Percentiles rank a stretch among this genome's conserved stretches.
These are phyloP conservation scores for Agrocybe praecox DNA, from an alignment of 768 basidiomycete species.

Conservation along the genomic window DNA sequence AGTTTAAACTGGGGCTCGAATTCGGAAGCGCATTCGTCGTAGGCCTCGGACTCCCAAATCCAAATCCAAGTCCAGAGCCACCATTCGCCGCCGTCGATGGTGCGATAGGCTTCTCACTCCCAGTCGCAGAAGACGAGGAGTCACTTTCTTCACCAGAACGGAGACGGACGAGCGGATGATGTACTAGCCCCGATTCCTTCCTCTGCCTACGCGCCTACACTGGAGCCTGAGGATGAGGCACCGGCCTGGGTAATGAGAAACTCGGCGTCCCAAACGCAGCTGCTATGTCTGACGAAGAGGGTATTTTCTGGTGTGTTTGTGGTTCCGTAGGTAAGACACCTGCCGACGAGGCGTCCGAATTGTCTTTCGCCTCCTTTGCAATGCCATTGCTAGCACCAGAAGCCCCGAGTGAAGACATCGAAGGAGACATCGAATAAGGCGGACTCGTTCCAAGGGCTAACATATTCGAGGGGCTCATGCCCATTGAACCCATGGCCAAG, in stretches of 20 bases:
- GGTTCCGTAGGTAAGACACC: no score
- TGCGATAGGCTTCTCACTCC: no score
- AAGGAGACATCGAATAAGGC: constrained; percentile 26
- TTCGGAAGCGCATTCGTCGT: neutral
- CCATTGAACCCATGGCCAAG: neutral
- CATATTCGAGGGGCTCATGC: constrained; percentile 8
- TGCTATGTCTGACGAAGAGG: neutral
- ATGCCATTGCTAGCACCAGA: constrained; percentile 1
- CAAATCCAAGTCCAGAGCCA: no score
- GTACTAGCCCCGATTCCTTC: neutral
- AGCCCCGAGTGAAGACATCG: no score
- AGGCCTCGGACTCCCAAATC: neutral
- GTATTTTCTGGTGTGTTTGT: neutral
- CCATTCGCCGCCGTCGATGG: no score
- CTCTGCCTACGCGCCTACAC: neutral
- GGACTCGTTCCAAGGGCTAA: constrained; percentile 31
- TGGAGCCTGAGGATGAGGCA: no score
- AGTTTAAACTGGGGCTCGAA: neutral
- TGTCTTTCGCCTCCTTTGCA: neutral
- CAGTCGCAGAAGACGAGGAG: no score
- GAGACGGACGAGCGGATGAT: no score
- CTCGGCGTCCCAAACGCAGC: neutral
- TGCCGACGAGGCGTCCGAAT: no score
- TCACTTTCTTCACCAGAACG: no score
- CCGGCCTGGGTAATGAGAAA: neutral